phyloP scores from a whole-genome alignment of 805 yeast species.

The Metschnikowia continentalis region DNA sequence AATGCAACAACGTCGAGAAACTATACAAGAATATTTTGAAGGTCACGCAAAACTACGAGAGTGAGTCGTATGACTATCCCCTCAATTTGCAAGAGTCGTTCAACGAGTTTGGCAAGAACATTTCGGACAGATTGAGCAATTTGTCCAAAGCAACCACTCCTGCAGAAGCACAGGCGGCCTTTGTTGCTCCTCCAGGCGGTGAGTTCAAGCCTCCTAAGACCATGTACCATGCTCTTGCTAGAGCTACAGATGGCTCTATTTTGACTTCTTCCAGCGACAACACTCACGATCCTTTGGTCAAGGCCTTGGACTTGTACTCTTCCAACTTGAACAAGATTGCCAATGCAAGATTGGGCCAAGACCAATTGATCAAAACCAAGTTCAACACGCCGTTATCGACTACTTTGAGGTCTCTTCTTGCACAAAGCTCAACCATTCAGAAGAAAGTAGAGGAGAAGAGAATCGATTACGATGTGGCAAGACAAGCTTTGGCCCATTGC shows the following conservation, averaged over 20 bases:
- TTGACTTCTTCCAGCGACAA: conserved; percentile 36
- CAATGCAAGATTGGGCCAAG: conserved; percentile 79
- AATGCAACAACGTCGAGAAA: conserved; percentile 39
- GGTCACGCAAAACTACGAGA: conserved; percentile 54
- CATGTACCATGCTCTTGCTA: conserved; percentile 72
- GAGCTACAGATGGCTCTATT: conserved; percentile 61
- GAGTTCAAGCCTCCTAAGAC: conserved; percentile 70
- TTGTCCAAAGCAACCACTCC: conserved; percentile 71
- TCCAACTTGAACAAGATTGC: conserved; percentile 71
- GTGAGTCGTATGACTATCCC: conserved; percentile 82
- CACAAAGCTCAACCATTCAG: conserved; percentile 64
- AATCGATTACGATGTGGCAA: conserved; percentile 73
- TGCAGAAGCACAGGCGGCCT: conserved; percentile 76
- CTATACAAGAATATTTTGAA: conserved; percentile 41
- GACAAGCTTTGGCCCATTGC: conserved; percentile 42
- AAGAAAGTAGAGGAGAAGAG: conserved; percentile 74
- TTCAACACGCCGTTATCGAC: conserved; percentile 65
- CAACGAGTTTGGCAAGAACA: conserved; percentile 62
- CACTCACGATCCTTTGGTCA: conserved; percentile 49
- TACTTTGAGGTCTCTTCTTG: conserved; percentile 56
- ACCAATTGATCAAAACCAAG: conserved; percentile 61
- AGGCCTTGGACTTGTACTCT: conserved; percentile 63
- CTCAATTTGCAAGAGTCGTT: conserved; percentile 72
- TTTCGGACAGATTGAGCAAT: conserved; percentile 60
- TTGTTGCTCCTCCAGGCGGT: conserved; percentile 39